Percentiles rank a stretch among this genome's conserved stretches.
phyloP scores from a whole-genome alignment of 352 stramenopile species.

The Globisporangium carolinianum region DNA sequence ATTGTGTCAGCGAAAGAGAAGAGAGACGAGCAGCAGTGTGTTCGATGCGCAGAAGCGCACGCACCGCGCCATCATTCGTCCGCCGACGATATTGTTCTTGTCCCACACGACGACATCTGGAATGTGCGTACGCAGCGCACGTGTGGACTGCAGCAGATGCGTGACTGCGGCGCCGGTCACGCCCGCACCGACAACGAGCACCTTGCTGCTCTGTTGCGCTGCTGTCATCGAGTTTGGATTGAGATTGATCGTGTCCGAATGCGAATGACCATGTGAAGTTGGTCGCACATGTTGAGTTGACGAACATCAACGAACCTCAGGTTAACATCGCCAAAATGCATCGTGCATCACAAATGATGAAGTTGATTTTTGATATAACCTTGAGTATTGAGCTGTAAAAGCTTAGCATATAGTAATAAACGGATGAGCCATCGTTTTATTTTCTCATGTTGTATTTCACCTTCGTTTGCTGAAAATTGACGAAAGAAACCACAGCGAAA shows the following conservation, averaged over 20 bases:
- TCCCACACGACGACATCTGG: slow-evolving; percentile 56
- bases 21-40: too few relatives aligned
- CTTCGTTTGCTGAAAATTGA: background rate
- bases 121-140: slow-evolving; percentile 6
- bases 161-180: slow-evolving; percentile 49
- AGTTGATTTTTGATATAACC: too few relatives aligned
- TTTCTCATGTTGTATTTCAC: too few relatives aligned
- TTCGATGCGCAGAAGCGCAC: background rate
- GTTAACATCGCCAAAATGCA: too few relatives aligned
- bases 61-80: slow-evolving; percentile 61
- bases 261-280: too few relatives aligned
- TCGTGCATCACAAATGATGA: too few relatives aligned
- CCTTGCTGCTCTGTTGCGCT: slow-evolving; percentile 24
- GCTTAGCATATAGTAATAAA: too few relatives aligned
- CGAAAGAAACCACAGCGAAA: background rate
- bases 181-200: slow-evolving; percentile 55
- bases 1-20: background rate
- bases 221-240: background rate
- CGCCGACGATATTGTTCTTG: slow-evolving; percentile 58
- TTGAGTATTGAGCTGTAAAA: too few relatives aligned
- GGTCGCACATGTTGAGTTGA: too few relatives aligned
- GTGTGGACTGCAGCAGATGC: slow-evolving; percentile 40
- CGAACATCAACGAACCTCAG: too few relatives aligned
- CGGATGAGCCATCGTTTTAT: too few relatives aligned
- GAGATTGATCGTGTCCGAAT: background rate